Evolutionary conservation across 441 rosid genomes (phyloP).

Genomic region (Euphorbia schlechtendalii): DNA sequence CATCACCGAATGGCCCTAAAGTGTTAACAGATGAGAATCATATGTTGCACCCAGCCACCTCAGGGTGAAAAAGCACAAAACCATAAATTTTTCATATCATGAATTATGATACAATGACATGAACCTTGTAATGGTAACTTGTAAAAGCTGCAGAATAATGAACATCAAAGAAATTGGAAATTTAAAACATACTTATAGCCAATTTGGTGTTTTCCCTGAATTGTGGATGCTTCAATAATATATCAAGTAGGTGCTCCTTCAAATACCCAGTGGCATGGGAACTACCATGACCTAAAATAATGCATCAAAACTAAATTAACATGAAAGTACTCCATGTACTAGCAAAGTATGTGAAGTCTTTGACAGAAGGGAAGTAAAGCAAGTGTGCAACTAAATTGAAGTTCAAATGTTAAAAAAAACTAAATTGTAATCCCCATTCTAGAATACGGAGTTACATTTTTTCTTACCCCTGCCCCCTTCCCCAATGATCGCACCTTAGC

Average conservation of each 20-base stretch:
- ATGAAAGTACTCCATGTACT: neutral
- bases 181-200: slow-evolving; percentile 59
- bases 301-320: neutral
- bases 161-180: slow-evolving; percentile 9
- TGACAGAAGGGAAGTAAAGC: neutral
- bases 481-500: neutral
- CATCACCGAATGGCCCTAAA: neutral
- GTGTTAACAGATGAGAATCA: neutral
- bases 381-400: neutral
- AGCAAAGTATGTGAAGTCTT: neutral
- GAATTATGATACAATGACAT: slow-evolving; percentile 7
- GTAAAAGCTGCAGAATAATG: neutral
- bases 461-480: neutral
- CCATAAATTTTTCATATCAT: no score
- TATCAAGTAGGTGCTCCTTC: slow-evolving; percentile 87
- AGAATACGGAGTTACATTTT: neutral
- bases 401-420: neutral
- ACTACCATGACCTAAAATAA: slow-evolving; percentile 88
- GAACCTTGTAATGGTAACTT: slow-evolving; percentile 3
- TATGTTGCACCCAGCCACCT: neutral
- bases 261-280: slow-evolving; percentile 95
- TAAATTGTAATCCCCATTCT: no score
- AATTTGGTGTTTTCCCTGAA: slow-evolving; percentile 68
- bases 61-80: neutral
- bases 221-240: slow-evolving; percentile 81